Conservation (phyloP, 768 basidiomycete genomes). For the Pisolithus albus region DNA sequence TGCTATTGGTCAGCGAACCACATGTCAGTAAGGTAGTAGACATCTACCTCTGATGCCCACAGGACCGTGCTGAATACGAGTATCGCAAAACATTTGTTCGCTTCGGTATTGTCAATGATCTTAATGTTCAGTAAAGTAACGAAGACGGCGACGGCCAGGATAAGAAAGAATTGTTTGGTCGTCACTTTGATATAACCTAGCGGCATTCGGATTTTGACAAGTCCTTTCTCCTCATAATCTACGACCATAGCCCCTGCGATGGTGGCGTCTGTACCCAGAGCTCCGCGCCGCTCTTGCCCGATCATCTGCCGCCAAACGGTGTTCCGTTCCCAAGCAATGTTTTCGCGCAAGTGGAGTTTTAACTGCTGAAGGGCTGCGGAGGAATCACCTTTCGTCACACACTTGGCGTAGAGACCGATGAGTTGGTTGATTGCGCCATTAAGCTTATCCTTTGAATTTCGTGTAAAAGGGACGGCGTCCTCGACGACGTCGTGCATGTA, state of each 20-base stretch:
- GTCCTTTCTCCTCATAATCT: slow-evolving; percentile 32
- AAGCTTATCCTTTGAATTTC: slow-evolving; percentile 54
- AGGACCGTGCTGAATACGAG: slow-evolving; percentile 84
- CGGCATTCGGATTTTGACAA: slow-evolving; percentile 49
- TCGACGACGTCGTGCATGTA: slow-evolving; percentile 74
- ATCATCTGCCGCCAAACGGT: slow-evolving; percentile 98
- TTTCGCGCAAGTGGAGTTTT: slow-evolving; percentile 80
- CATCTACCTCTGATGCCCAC: slow-evolving; percentile 90
- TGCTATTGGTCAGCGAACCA: slow-evolving; percentile 24
- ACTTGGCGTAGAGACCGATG: slow-evolving; percentile 72
- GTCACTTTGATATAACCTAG: slow-evolving; percentile 63
- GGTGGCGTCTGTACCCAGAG: slow-evolving; percentile 26
- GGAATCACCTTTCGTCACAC: slow-evolving; percentile 70
- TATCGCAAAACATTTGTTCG: slow-evolving; percentile 87
- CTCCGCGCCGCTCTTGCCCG: slow-evolving; percentile 65
- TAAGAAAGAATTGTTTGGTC: slow-evolving; percentile 50
- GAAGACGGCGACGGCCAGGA: slow-evolving; percentile 54
- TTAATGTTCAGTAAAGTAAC: slow-evolving; percentile 52
- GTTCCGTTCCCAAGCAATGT: slow-evolving; percentile 95
- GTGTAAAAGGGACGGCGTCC: slow-evolving; percentile 58
- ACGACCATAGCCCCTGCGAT: slow-evolving; percentile 42
- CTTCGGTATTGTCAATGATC: slow-evolving; percentile 55
- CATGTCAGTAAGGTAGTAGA: background rate
- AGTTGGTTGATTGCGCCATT: slow-evolving; percentile 52
- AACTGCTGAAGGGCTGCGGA: slow-evolving; percentile 72